Base-by-base conservation (phyloP, 768 basidiomycete genomes). In the Xerocomus spinulosus region DNA sequence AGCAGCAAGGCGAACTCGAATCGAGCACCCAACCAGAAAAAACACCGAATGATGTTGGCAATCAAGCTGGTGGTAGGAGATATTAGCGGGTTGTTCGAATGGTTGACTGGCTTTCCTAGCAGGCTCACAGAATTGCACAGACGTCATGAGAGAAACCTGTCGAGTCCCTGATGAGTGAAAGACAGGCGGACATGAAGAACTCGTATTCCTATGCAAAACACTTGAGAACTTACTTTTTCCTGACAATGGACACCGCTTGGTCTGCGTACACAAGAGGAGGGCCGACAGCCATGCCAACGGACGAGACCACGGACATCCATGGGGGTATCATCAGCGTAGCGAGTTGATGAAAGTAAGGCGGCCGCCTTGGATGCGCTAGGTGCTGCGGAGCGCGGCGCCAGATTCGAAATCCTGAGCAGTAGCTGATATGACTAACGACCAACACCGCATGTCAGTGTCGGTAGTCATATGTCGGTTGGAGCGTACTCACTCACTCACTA, bases 61-160 rank as follows among this genome's bases (percentile, higher is more conserved):
- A 87, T 73, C 26, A 91, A 72, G 56, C 87, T 89, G 44, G 21
- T 34, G 46, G 44, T 33, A 42, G 44, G 50, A 30, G 20, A 33
- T 20, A 17, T 61, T 41, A 59, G 50, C 42, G 35, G 20, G 37
- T 39, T 32, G 23, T 36, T 33, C 21, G 26, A 33, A 51, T 23
- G 44, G 26, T 28, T n/a, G n/a, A 23, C 21, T 24, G 37, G 13
- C 32, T 37, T 28, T 43, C 34, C 29, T 32, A 17, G 17, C 9
- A 30, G 49, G 67, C 70, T 66, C 51, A 88, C 82, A 92, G 68
- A 49, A 92, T 91, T 8, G 85, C 90, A 59, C 88, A 91, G 44
- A 92, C 82, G 61, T 92, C 90, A 59, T 80, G 79, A 46, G 90
- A 91, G 62, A 92, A 92, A 3, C 90, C 90, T 33, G 85, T 85